These are phyloP conservation scores for Nadsonia fulvescens DNA, from an alignment of 805 yeast species.

Conservation along the genomic window DNA sequence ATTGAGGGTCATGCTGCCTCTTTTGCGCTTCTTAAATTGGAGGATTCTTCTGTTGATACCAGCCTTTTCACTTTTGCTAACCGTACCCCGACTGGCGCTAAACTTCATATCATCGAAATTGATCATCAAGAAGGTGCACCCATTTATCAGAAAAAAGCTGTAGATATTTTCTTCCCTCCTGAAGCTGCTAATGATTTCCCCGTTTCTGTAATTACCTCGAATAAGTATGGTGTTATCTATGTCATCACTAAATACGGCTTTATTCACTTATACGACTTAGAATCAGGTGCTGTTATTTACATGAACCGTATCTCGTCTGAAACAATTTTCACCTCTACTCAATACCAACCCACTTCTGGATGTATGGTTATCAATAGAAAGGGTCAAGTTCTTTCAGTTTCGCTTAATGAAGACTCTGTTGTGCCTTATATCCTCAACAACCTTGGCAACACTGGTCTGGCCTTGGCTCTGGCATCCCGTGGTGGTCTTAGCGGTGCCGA, in stretches of 20 bases:
- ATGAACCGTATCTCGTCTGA: slow-evolving; percentile 94
- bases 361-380: slow-evolving; percentile 82
- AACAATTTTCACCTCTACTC: slow-evolving; percentile 78
- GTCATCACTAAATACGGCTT: slow-evolving; percentile 90
- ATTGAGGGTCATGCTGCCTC: slow-evolving; percentile 95
- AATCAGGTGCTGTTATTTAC: slow-evolving; percentile 79
- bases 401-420: slow-evolving; percentile 65
- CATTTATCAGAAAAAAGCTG: slow-evolving; percentile 71
- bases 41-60: slow-evolving; percentile 55
- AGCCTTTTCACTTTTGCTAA: slow-evolving; percentile 88
- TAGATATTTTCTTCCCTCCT: slow-evolving; percentile 89
- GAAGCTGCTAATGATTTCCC: slow-evolving; percentile 96
- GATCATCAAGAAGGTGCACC: slow-evolving; percentile 81
- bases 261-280: slow-evolving; percentile 87
- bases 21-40: slow-evolving; percentile 60
- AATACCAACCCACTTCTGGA: slow-evolving; percentile 60
- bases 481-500: slow-evolving; percentile 98
- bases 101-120: slow-evolving; percentile 83
- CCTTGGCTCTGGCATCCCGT: slow-evolving; percentile 76
- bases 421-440: slow-evolving; percentile 80
- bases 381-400: slow-evolving; percentile 90
- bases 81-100: slow-evolving; percentile 68
- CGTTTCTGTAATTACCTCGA: slow-evolving; percentile 70
- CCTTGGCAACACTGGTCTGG: slow-evolving; percentile 71
- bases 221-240: slow-evolving; percentile 72